Conservation (phyloP, 768 basidiomycete genomes). For the Solioccasus polychromus region DNA sequence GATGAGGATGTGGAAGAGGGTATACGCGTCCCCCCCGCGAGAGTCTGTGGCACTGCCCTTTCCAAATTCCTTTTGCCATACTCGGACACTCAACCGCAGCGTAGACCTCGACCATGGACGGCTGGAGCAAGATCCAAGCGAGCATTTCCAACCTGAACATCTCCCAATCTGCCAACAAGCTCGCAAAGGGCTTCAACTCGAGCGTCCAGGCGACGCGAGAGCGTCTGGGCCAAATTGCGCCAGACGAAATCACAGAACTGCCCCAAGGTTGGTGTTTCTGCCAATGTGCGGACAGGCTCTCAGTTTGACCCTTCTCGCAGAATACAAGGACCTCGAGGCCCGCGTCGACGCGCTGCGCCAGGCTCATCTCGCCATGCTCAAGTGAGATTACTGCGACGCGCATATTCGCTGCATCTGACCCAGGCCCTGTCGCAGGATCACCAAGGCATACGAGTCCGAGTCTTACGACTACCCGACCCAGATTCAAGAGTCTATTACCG, state of each 20-base stretch:
- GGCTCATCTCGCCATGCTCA: constrained; percentile 75
- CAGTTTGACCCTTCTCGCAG: constrained; percentile 37
- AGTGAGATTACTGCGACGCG: constrained; percentile 43
- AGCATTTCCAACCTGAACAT: constrained; percentile 66
- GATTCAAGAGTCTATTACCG: constrained; percentile 77
- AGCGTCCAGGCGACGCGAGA: constrained; percentile 86
- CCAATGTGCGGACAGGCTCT: too few species aligned
- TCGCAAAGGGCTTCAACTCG: constrained; percentile 77
- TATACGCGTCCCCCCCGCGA: constrained; percentile 31
- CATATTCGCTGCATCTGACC: constrained; percentile 1
- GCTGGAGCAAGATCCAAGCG: constrained; percentile 68
- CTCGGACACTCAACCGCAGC: constrained; percentile 1
- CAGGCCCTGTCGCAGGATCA: constrained; percentile 51
- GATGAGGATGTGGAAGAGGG: constrained; percentile 1
- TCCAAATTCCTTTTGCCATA: neutral
- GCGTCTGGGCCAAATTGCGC: constrained; percentile 83
- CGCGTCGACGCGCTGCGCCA: constrained; percentile 89
- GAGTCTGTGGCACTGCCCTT: constrained; percentile 1
- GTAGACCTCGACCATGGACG: constrained; percentile 34
- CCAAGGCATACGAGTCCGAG: constrained; percentile 86
- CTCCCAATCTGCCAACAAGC: constrained; percentile 68
- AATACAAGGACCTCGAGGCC: constrained; percentile 94
- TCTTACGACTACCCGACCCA: constrained; percentile 88
- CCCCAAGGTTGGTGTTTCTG: constrained; percentile 64
- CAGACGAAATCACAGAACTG: constrained; percentile 93